Conservation (phyloP, 2,329 filamentous ascomycete genomes). For the Aspergillus aculeatinus region DNA sequence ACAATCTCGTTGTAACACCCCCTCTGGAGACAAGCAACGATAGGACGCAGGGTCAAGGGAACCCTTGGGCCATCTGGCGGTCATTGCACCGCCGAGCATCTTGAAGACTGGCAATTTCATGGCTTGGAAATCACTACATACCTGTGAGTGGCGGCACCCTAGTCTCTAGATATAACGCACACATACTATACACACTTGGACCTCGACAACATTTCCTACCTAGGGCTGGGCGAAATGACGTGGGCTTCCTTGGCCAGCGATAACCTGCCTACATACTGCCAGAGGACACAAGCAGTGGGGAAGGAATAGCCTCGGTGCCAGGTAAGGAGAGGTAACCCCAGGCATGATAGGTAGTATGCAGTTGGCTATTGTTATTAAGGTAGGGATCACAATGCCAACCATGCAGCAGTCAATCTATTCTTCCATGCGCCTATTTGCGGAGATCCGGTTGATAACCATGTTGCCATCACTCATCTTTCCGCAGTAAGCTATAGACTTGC, state of each 20-base stretch:
- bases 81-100: conserved; percentile 8
- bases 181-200: background rate
- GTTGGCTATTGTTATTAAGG: background rate
- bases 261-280: background rate
- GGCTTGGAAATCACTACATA: background rate
- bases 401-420: background rate
- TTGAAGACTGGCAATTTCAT: background rate
- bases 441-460: conserved; percentile 3
- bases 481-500: background rate
- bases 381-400: background rate
- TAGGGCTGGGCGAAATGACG: background rate
- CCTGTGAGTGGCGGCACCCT: background rate
- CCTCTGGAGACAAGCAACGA: conserved; percentile 12
- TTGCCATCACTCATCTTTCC: background rate
- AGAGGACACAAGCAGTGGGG: background rate
- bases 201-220: too few relatives aligned
- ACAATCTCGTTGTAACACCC: conserved; percentile 3
- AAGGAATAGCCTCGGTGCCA: background rate
- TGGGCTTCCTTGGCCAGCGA: background rate
- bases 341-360: background rate
- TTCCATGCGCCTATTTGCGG: conserved; percentile 1
- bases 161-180: background rate
- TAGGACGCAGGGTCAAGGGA: conserved; percentile 8
- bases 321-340: background rate
- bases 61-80: conserved; percentile 8